A percentile compares a stretch with the other conserved stretches of the same genome.
Evolutionary conservation across 352 stramenopile species (phyloP).

Genomic region (Lagenidium sp.): DNA sequence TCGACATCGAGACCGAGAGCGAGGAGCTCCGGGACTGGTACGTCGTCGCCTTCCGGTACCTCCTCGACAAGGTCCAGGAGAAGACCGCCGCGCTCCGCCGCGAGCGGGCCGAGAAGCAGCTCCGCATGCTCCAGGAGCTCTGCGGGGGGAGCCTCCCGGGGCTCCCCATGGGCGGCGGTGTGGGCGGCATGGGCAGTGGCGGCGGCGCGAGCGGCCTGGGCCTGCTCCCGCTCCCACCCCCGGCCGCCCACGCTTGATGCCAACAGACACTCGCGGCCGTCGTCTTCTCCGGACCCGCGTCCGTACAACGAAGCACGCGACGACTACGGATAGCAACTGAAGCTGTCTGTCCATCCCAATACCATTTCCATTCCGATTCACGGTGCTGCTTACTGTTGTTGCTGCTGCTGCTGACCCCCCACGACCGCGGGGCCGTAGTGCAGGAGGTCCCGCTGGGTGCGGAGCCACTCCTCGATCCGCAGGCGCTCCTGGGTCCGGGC

Average conservation of each 20-base stretch:
- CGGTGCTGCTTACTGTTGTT: not conserved
- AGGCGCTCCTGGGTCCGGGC: conserved; percentile 50
- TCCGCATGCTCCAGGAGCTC: conserved; percentile 70
- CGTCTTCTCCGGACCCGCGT: too few species aligned
- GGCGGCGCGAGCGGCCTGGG: not conserved
- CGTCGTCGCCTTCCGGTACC: conserved; percentile 77
- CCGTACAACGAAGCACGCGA: too few species aligned
- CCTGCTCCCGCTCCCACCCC: too few species aligned
- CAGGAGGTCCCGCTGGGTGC: conserved; percentile 54
- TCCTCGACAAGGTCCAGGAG: conserved; percentile 81
- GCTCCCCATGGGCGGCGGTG: conserved; percentile 3
- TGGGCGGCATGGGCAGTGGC: not conserved
- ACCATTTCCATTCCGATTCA: not conserved
- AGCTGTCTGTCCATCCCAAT: too few species aligned
- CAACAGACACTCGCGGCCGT: too few species aligned
- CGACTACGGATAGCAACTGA: too few species aligned
- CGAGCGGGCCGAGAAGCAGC: conserved; percentile 66
- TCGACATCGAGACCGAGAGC: conserved; percentile 68
- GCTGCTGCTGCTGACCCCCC: too few species aligned
- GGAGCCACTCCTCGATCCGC: conserved; percentile 64
- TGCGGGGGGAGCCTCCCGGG: conserved; percentile 17
- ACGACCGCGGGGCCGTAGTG: too few species aligned
- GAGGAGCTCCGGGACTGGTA: conserved; percentile 80
- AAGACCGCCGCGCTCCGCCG: conserved; percentile 69
- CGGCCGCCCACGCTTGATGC: too few species aligned